Evolutionary conservation across 1,284 basidiomycete genomes (phyloP), one percentile per base, ranked within the genome.

Genomic region (Inonotus obliquus): DNA sequence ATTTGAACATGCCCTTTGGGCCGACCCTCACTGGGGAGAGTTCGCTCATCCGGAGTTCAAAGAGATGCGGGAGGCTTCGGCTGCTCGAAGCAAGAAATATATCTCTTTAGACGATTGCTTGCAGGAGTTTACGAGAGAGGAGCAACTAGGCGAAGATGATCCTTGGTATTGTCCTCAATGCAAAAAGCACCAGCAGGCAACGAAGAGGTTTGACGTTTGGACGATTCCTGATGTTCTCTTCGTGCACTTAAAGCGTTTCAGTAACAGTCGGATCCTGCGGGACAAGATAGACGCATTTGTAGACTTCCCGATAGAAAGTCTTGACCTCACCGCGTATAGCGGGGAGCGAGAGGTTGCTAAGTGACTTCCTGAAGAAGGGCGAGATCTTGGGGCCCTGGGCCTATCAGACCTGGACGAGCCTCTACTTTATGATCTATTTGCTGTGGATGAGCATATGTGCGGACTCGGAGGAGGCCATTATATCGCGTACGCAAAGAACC

Each of bases 111-210:
- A 94, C 65, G 94, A 98, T 71, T 99, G 97, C 73, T 74, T 99
- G 62, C 89, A 94, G 68, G 97, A 99, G 74, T 99, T 99, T 71
- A 96, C 93, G 25, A 93, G 89, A 74, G 91, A 96, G 74, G 97
- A 99, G 77, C 84, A 92, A 67, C 81, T 99, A 23, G 94, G 96
- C 53, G 92, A 96, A 72, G 94, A 98, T 69, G 97, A 99, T 73
- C 77, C 93, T 61, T 99, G 97, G 97, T 99, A 98, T 74, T 99
- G 97, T 72, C 94, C 96, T 5, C 80, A 80, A 67, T 99, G 97
- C 83, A 98, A 98, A 81, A 96, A 98, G 72, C 96, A 98, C 74
- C 94, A 96, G 70, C 94, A 98, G 70, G 97, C 97, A 38, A 97
- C 93, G 41, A 99, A 99, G 80, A 95, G 94, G 71, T 94, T 99